Base-by-base conservation (phyloP, 306 rosid species). In the Malus sieversii region DNA sequence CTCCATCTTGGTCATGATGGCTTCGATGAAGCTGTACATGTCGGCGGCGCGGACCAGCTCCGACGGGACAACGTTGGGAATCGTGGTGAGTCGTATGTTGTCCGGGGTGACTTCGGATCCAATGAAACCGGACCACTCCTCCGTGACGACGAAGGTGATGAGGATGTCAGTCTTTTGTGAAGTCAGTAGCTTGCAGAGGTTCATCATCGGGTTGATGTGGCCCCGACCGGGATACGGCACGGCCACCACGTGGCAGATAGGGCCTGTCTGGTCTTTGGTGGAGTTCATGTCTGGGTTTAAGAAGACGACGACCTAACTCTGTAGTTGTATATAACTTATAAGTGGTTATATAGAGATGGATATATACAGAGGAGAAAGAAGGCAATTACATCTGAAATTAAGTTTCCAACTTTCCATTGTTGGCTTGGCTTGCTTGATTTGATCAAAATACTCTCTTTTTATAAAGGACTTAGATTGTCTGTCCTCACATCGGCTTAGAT, bases 141-240 rank as follows among this genome's bases (percentile, higher is more conserved):
- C 66, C 2, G 91, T 85, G 79, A 85, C 63, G 25, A 85, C 86
- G 11, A 84, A 76, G 57, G 91, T 87, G 58, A 89, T 68, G 20
- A 72, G 82, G 44, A 84, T 75, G 57, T 75, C 25, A 0, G 29
- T 61, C 57, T 63, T 68, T 2, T 58, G 72, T 2, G 84, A 86
- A 4, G 82, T 33, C 1, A 84, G 72, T 12, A 81, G 23, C 8
- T 82, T 89, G 83, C 82, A 81, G 57, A 89, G 66, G 80, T 74
- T 83, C 76, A 85, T 74, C 84, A 87, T 58, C 40, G 93, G 76
- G 71, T 89, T 85, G 59, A 89, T 72, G 80, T 87, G 91, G 30
- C 93, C 87, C 1, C 75, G 53, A 0, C 84, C 72, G 0, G 91
- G 93, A 30, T 83, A 76, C 1, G 93, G 89, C 52, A 89, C 6